Evolutionary conservation across 2,329 filamentous ascomycete genomes (phyloP), one percentile per base, ranked within the genome.

Genomic region (Nemania serpens): DNA sequence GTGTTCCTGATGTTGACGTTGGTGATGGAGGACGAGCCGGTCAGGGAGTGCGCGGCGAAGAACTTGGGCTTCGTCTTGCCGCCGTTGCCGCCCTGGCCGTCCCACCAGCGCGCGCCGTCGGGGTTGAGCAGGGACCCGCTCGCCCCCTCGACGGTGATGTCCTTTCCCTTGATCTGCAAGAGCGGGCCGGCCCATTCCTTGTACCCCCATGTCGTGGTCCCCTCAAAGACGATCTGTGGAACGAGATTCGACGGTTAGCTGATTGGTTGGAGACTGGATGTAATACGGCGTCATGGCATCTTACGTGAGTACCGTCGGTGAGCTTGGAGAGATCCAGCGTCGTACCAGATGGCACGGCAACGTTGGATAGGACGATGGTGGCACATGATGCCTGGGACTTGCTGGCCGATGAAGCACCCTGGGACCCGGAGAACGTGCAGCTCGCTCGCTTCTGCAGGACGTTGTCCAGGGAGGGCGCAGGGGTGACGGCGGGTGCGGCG

Each of bases 201-300:
- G 75, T 88, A 89, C 18, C 79, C 87, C 69, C 88, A 91, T 55
- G 83, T 85, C n/a, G 88, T 90, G 13, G 79, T 84, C 45, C 88
- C 88, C 59, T 84, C 74, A 74, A 90, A 90, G 67, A 82, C 84
- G 63, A 89, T 79, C 75, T 79, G 13, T 33, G n/a, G n/a, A 42
- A 17, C 18, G 25, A 43, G 52, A 55, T 64, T 60, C 25, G 58
- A 41, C n/a, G n/a, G n/a, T n/a, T n/a, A n/a, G n/a, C n/a, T n/a
- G n/a, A n/a, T n/a, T n/a, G n/a, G n/a, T n/a, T n/a, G n/a, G n/a
- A n/a, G n/a, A n/a, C n/a, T n/a, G n/a, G n/a, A n/a, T n/a, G n/a
- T n/a, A n/a, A n/a, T n/a, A n/a, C n/a, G n/a, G n/a, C n/a, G n/a
- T n/a, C n/a, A n/a, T n/a, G 34, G 51, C 12, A 10, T 51, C 62